A percentile compares a stretch with the other conserved stretches of the same genome.
Conservation (phyloP, 192 early-diverging fungal genomes). For the Coemansia sp. region DNA sequence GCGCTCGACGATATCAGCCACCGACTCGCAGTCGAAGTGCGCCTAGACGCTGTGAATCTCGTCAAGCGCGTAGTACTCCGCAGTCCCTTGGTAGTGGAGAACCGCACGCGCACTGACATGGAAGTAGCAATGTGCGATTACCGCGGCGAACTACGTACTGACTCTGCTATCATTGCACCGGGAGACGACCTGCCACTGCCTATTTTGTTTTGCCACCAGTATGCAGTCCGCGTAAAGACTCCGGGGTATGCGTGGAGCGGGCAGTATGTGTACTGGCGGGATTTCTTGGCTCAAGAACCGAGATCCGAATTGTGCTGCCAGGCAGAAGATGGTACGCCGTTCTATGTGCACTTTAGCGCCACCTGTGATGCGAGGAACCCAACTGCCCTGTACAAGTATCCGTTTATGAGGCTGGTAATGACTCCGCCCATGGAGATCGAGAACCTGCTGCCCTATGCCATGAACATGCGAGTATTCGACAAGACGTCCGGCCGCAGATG, state of each 20-base stretch:
- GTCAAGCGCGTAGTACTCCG: conserved; percentile 93
- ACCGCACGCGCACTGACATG: conserved; percentile 76
- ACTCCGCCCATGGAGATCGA: conserved; percentile 86
- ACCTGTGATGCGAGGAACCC: conserved; percentile 41
- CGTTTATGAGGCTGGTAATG: conserved; percentile 77
- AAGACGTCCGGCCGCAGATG: conserved; percentile 71
- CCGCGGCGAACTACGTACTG: conserved; percentile 59
- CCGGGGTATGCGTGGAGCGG: conserved; percentile 82
- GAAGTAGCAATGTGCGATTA: conserved; percentile 79
- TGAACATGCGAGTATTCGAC: conserved; percentile 80
- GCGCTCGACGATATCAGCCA: conserved; percentile 78
- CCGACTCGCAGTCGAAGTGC: conserved; percentile 85
- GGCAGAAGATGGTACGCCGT: conserved; percentile 42
- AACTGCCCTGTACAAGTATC: conserved; percentile 62
- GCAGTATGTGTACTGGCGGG: conserved; percentile 81
- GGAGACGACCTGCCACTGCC: conserved; percentile 87
- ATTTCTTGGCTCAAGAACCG: conserved; percentile 59
- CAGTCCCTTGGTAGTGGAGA: conserved; percentile 81
- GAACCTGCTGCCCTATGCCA: conserved; percentile 90
- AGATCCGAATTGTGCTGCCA: conserved; percentile 61
- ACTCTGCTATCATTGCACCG: conserved; percentile 59
- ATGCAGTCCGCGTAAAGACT: conserved; percentile 78
- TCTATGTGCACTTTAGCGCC: conserved; percentile 50
- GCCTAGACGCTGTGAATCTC: conserved; percentile 71
- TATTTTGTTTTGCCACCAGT: conserved; percentile 81